Conservation (phyloP, 768 basidiomycete species). For the Kwoniella sp. region DNA sequence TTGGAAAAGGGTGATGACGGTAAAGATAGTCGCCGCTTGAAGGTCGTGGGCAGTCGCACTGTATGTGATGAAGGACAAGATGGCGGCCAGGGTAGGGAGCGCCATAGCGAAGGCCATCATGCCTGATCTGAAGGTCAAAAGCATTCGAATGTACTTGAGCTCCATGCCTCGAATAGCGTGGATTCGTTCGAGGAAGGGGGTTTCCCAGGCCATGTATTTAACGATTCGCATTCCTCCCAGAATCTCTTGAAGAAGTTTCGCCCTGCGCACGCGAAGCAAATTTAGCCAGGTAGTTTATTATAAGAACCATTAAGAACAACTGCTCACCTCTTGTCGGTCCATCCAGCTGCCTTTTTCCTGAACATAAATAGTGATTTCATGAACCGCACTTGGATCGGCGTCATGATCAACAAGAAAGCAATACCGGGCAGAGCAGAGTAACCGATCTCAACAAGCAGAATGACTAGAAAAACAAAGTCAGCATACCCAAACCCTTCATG, state of each 20-base stretch:
- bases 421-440: slow-evolving; percentile 47
- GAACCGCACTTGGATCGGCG: slow-evolving; percentile 70
- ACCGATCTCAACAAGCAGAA: slow-evolving; percentile 65
- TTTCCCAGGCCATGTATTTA: slow-evolving; percentile 89
- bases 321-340: slow-evolving; percentile 69
- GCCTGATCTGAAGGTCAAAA: slow-evolving; percentile 65
- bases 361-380: slow-evolving; percentile 74
- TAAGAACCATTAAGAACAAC: no score
- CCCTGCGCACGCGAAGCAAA: slow-evolving; percentile 57
- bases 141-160: slow-evolving; percentile 62
- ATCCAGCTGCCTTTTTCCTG: slow-evolving; percentile 74
- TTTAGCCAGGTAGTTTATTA: background rate
- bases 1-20: slow-evolving; percentile 82
- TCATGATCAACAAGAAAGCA: slow-evolving; percentile 54
- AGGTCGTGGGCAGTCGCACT: slow-evolving; percentile 58
- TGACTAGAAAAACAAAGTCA: slow-evolving; percentile 52
- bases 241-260: slow-evolving; percentile 85
- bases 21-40: slow-evolving; percentile 70
- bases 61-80: slow-evolving; percentile 70
- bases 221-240: slow-evolving; percentile 86
- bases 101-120: slow-evolving; percentile 68
- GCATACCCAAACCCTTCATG: background rate
- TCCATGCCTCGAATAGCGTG: slow-evolving; percentile 71
- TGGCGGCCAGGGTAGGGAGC: slow-evolving; percentile 74
- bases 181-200: slow-evolving; percentile 74